A percentile compares a stretch with the other conserved stretches of the same genome.
Conservation (phyloP, 768 basidiomycete genomes). For the Boletus bicolor region DNA sequence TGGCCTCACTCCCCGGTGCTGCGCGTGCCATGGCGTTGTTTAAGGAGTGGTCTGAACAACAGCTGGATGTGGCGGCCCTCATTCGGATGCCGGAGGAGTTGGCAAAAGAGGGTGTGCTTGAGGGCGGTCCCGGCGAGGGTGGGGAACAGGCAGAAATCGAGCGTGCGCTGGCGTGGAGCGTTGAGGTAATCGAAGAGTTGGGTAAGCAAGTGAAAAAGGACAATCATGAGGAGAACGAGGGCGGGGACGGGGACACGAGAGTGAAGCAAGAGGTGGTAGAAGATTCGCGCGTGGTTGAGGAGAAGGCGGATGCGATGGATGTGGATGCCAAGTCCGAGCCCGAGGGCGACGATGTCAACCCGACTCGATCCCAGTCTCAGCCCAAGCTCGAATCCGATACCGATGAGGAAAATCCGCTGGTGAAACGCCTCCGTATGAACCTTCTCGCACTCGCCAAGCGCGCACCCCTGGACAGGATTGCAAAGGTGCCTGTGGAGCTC, state of each 20-base stretch:
- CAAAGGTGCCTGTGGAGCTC: conserved; percentile 57
- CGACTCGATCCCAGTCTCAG: not conserved
- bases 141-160: conserved; percentile 31
- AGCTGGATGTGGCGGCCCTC: conserved; percentile 43
- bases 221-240: not conserved
- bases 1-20: conserved; percentile 12
- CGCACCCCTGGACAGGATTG: conserved; percentile 71
- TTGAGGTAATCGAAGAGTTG: conserved; percentile 47
- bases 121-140: conserved; percentile 11
- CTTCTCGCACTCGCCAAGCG: conserved; percentile 75
- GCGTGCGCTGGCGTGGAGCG: conserved; percentile 55
- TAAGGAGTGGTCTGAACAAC: conserved; percentile 14
- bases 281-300: not conserved
- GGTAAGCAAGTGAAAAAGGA: not conserved
- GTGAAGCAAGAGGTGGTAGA: conserved; percentile 17
- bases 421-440: conserved; percentile 65
- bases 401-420: conserved; percentile 43
- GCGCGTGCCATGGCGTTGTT: conserved; percentile 2
- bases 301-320: conserved; percentile 10
- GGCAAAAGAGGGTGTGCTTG: conserved; percentile 27
- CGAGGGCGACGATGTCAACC: not conserved
- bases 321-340: conserved; percentile 16
- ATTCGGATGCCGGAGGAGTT: conserved; percentile 42
- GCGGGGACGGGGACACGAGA: conserved; percentile 3
- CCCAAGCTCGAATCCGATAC: not conserved